Evolutionary conservation across 176 grass and related monocot genomes (phyloP).

Genomic region (Tillandsia leiboldiana): DNA sequence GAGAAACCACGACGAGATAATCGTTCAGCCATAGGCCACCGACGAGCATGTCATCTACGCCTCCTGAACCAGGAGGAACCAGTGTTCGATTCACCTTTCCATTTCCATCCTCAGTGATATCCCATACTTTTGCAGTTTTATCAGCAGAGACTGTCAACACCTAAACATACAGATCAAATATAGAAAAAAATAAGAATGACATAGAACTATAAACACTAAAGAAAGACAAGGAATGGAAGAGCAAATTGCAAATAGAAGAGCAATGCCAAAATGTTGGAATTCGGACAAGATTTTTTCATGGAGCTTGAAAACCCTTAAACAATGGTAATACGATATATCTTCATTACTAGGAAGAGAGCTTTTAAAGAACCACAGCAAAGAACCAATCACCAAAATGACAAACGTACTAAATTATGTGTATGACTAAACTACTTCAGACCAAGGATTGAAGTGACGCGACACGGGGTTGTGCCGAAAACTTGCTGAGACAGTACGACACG

Average conservation of each 20-base stretch:
- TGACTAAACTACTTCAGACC: no score
- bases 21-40: slow-evolving; percentile 96
- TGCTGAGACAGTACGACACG: no score
- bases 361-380: no score
- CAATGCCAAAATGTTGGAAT: no score
- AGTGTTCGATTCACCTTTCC: slow-evolving; percentile 73
- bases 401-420: not conserved
- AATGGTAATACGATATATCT: not conserved
- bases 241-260: no score
- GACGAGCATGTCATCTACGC: slow-evolving; percentile 95
- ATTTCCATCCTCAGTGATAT: slow-evolving; percentile 68
- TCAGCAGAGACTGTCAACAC: slow-evolving; percentile 96
- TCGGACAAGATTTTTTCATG: no score
- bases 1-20: slow-evolving; percentile 77
- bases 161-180: slow-evolving; percentile 29
- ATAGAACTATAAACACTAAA: slow-evolving; percentile 11
- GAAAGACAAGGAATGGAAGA: not conserved
- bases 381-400: no score
- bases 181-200: slow-evolving; percentile 12
- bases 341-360: not conserved
- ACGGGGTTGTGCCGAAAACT: no score
- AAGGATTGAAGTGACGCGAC: no score
- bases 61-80: slow-evolving; percentile 57
- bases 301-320: no score
- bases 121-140: slow-evolving; percentile 98